Conservation (phyloP, 202 grass and related monocot genomes). For the Eragrostis tef region DNA sequence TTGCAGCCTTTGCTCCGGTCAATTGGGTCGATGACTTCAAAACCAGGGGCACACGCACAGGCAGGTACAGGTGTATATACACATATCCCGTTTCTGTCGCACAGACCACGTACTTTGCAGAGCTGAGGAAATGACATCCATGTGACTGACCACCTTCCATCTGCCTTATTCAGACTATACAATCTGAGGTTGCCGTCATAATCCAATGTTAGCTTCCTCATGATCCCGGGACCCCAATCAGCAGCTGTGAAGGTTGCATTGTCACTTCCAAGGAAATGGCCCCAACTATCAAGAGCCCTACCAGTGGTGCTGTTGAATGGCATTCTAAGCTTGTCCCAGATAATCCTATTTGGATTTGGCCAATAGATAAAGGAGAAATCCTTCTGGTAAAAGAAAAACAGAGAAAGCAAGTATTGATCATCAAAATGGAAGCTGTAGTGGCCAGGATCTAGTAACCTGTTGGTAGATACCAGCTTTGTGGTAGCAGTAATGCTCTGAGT, state of each 20-base stretch:
- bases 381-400: constrained; percentile 57
- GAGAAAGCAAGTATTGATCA: constrained; percentile 60
- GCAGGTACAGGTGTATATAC: constrained; percentile 42
- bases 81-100: constrained; percentile 26
- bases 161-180: constrained; percentile 53
- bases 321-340: constrained; percentile 43
- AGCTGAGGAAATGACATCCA: constrained; percentile 44
- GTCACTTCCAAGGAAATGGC: constrained; percentile 55
- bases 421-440: constrained; percentile 60
- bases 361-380: constrained; percentile 65
- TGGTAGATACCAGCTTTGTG: constrained; percentile 44
- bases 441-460: constrained; percentile 50
- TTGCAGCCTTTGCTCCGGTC: constrained; percentile 60
- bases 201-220: constrained; percentile 53
- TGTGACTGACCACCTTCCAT: constrained; percentile 32
- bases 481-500: constrained; percentile 29
- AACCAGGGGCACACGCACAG: constrained; percentile 56
- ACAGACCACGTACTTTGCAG: constrained; percentile 35
- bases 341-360: constrained; percentile 38
- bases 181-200: constrained; percentile 62
- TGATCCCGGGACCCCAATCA: constrained; percentile 53
- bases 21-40: constrained; percentile 44
- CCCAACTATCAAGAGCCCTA: constrained; percentile 46
- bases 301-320: constrained; percentile 55
- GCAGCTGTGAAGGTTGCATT: constrained; percentile 36